Base-by-base conservation (phyloP, 352 stramenopile genomes). In the Pythium brassicae region DNA sequence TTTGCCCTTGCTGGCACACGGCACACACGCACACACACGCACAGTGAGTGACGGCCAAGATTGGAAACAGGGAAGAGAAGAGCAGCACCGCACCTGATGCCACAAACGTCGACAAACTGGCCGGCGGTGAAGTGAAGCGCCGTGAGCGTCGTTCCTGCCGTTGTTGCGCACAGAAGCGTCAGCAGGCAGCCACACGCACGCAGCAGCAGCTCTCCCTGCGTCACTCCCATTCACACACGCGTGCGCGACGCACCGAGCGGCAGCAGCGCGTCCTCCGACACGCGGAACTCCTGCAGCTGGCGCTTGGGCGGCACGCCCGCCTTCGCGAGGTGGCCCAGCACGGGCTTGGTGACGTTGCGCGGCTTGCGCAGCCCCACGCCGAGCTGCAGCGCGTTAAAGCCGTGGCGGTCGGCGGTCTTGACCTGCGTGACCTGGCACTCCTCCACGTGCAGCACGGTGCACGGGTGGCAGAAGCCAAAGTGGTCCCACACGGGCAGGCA, bases 401-500 rank as follows among this genome's bases (percentile, higher is more conserved):
- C 96, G 66, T 99, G 83, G 22, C 74, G 75, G 37, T 97, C 83
- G 23, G 96, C 83, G 12, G 77, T 98, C 72, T 99, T 99, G 54
- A 98, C 88, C 65, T 98, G 94, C 57, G 98, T 89, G 10, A 99
- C 94, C 53, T 96, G 86, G 63, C 85, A 96, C 62, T 96, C 78
- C 65, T 97, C 88, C 45, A 97, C 79, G 65, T 97, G 83, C 43
- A 89, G 68, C 53, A 89, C 94, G 1, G 97, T 99, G 66, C 94
- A 97, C n/a, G 97, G 86, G 80, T 99, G 92, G 27, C 95, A 82
- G 60, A 96, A 90, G 6, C 97, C 97, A 82, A 95, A 99, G 59
- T 94, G 82, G 79, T 99, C 97, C 90, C 96, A 99, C 34, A 99
- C 77, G 12, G 93, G 91, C 77, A 99, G 97, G 94, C 99, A 99